Evolutionary conservation across 176 grass and related monocot species (phyloP), one percentile per base, ranked within the genome.

Genomic region (Stipa capillata): DNA sequence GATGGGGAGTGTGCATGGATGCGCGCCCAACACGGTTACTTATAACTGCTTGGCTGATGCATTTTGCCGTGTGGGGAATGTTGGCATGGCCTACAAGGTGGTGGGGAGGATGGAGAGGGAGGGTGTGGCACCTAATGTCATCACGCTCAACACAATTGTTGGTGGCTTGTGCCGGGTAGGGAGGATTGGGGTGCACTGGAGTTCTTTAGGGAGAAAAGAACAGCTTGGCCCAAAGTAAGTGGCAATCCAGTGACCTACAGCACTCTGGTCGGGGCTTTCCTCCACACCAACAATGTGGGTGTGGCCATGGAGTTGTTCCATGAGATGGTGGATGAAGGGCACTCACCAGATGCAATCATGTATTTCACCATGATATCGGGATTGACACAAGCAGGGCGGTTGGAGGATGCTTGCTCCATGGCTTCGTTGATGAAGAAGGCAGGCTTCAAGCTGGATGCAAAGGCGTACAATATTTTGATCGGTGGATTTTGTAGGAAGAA

Each of bases 301-400:
- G 55, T 51, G 53, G 92, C 92, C 47, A 91, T 79, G 96, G 78
- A 90, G 60, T 86, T 94, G 78, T 90, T 89, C 29, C 62, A 89
- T 33, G 83, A 94, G 74, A 94, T 94, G 92, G 51, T 49, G 7
- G 72, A 66, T 4, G 62, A 91, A 52, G 80, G 92, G 58, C 69
- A 90, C 65, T 71, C 45, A 21, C 90, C 90, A 25, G 88, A 98
- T 67, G 68, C 82, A 7, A 24, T 87, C 27, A 76, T 74, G 44
- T 94, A 93, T 82, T 89, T 91, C 69, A 93, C 90, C 44, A 80
- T 94, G 72, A 91, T 94, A 71, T 98, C 86, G 8, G 92, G 92
- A 42, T 86, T 94, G 83, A 74, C 85, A 47, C 92, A 83, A 36
- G 74, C 81, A 45, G 85, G 92, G n/a, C 58, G 43, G 29, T 48